Evolutionary conservation across 345 rosid species (phyloP), one percentile per base, ranked within the genome.

Genomic region (Geranium rotundifolium): DNA sequence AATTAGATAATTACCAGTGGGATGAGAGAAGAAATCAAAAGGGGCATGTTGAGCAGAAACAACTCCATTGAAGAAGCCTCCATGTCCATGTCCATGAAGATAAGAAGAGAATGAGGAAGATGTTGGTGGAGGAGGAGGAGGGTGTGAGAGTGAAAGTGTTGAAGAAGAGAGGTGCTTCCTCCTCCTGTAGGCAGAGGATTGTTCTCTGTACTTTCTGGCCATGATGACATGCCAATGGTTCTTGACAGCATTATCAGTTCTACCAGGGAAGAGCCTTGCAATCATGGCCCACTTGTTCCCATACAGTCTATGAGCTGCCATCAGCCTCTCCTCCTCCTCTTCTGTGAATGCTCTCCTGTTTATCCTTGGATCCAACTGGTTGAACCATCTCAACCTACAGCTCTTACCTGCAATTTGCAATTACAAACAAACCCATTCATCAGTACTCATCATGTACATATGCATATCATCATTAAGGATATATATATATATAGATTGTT

Each of bases 251-350:
- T 93, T 93, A 77, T 93, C 99, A n/a, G 99, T 93, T 69, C 99
- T 84, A 23, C 99, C 99, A 18, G 99, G 97, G 65, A 93, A 93
- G 13, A 93, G 81, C 81, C 96, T 79, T 0, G 99, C 96, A 59
- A 93, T 93, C 96, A 93, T 85, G 59, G 99, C 97, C 99, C 99
- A 93, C 73, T 89, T 90, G 88, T 90, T 93, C 3, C 96, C 99
- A 70, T 93, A 90, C 52, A 90, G 76, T 62, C 97, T 84, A 72
- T 93, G 97, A 50, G 96, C 95, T 73, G 85, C 91, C 88, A 93
- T 79, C 30, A 93, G 80, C 69, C 90, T 87, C 75, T 93, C 99
- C 46, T 93, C 99, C 76, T 93, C 99, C 63, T 93, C 99, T 65
- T 90, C 97, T 0, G 76, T 90, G 70, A 90, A 90, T 1, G 96